Percentiles rank a stretch among this genome's conserved stretches.
These are phyloP conservation scores for Penicillium arizonense DNA, from an alignment of 495 filamentous ascomycete genomes.

Conservation along the genomic window DNA sequence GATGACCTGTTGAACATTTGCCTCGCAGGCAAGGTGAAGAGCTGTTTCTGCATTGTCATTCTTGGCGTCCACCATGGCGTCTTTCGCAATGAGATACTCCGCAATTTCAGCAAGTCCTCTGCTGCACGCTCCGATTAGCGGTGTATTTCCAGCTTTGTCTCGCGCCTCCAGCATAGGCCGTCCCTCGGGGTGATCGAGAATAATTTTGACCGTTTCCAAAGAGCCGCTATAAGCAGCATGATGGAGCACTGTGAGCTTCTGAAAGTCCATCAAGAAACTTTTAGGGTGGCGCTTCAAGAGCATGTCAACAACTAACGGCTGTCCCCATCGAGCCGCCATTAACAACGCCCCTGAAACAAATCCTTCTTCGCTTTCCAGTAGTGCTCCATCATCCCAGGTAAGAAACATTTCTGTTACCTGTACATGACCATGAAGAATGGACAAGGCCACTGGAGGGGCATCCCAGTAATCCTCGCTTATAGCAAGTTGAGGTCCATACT, in stretches of 20 bases:
- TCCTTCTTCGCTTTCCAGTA: background rate
- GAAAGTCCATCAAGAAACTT: background rate
- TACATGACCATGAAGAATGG: background rate
- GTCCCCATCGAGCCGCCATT: background rate
- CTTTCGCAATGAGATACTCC: background rate
- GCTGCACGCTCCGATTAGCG: background rate
- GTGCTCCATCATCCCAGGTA: background rate
- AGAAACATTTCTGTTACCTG: background rate
- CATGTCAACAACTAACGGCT: background rate
- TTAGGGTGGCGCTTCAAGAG: background rate
- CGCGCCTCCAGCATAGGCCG: background rate
- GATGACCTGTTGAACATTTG: background rate
- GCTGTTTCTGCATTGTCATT: background rate
- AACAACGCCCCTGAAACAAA: background rate
- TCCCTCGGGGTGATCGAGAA: background rate
- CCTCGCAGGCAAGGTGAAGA: background rate
- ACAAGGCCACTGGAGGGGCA: background rate
- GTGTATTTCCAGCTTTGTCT: background rate
- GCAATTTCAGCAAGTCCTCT: background rate
- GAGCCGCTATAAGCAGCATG: constrained; percentile 3
- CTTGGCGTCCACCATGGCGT: background rate
- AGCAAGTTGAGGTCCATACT: background rate
- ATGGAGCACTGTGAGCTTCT: background rate
- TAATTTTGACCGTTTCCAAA: constrained; percentile 1
- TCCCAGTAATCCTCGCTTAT: background rate